These are phyloP conservation scores for Discostella pseudostelligera DNA, from an alignment of 108 stramenopile genomes.

Conservation along the genomic window DNA sequence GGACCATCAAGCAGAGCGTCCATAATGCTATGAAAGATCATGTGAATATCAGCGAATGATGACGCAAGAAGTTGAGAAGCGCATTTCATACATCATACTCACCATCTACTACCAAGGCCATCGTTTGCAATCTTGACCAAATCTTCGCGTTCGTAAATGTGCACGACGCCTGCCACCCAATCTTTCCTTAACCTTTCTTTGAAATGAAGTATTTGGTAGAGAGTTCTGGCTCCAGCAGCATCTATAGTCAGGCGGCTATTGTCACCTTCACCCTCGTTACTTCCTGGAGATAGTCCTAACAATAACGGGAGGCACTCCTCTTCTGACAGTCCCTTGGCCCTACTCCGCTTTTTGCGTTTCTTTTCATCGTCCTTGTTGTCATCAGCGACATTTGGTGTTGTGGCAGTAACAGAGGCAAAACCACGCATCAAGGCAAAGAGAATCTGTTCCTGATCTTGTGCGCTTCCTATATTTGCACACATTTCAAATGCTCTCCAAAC, in stretches of 20 bases:
- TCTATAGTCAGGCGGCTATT: slow-evolving; percentile 55
- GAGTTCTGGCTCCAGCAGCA: slow-evolving; percentile 61
- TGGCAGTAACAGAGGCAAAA: slow-evolving; percentile 39
- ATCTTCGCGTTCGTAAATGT: slow-evolving; percentile 45
- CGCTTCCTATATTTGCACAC: slow-evolving; percentile 57
- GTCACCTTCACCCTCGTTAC: slow-evolving; percentile 20
- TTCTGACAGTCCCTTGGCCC: slow-evolving; percentile 53
- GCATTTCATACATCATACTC: slow-evolving; percentile 4
- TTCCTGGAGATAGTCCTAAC: slow-evolving; percentile 46
- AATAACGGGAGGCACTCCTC: slow-evolving; percentile 61
- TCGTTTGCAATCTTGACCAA: slow-evolving; percentile 66
- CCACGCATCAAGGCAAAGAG: slow-evolving; percentile 65
- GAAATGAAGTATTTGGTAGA: slow-evolving; percentile 80
- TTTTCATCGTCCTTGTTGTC: slow-evolving; percentile 22
- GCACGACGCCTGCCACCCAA: slow-evolving; percentile 54
- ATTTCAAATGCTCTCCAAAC: slow-evolving; percentile 81
- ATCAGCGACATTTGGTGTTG: neutral
- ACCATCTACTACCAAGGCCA: slow-evolving; percentile 81
- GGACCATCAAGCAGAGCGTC: slow-evolving; percentile 81
- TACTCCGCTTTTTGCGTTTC: slow-evolving; percentile 58
- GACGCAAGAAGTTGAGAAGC: neutral
- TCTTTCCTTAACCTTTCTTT: slow-evolving; percentile 62
- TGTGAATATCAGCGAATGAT: neutral
- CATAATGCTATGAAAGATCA: slow-evolving; percentile 44
- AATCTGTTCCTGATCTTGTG: slow-evolving; percentile 61